Evolutionary conservation across 768 basidiomycete species (phyloP).

Genomic region (Lactarius hatsudake): DNA sequence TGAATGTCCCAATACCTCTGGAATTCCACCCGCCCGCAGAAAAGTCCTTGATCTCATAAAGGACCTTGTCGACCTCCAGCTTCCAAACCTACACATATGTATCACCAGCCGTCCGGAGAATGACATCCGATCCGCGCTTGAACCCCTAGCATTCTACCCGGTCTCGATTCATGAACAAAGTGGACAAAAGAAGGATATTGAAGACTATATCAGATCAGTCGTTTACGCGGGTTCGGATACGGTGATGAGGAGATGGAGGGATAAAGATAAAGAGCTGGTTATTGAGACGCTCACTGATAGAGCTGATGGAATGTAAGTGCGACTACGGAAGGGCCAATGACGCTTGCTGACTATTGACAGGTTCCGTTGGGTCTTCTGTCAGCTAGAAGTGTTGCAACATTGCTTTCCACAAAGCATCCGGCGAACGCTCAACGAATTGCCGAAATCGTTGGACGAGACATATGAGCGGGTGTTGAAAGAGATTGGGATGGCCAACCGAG

Average conservation of each 20-base stretch:
- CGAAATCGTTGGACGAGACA: background rate
- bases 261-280: background rate
- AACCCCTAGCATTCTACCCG: background rate
- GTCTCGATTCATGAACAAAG: background rate
- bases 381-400: background rate
- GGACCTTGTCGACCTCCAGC: background rate
- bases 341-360: background rate
- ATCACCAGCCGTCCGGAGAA: background rate
- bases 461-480: background rate
- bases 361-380: background rate
- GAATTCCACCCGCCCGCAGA: background rate
- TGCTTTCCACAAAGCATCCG: background rate
- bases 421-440: background rate
- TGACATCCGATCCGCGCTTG: background rate
- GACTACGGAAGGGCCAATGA: no score
- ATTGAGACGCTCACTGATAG: background rate
- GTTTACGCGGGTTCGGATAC: background rate
- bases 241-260: background rate
- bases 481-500: background rate
- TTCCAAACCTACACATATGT: background rate
- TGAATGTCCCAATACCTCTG: constrained; percentile 1
- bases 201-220: background rate
- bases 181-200: background rate
- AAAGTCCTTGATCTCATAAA: background rate
- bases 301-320: background rate